Base-by-base conservation (phyloP, 768 basidiomycete genomes). In the Tephrocybe sp. region DNA sequence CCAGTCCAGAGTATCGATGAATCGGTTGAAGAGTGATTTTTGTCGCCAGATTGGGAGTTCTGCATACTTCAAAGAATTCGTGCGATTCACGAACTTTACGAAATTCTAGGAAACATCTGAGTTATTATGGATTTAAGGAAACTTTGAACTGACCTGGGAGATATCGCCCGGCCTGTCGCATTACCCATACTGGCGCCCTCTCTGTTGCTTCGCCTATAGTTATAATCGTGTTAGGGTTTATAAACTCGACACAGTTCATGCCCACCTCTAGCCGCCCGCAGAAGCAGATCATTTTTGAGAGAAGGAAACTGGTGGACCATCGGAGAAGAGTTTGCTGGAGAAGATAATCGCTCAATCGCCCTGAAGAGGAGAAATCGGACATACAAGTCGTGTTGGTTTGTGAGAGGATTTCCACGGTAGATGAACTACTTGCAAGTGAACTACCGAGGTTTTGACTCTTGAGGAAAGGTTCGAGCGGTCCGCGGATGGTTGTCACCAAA, bases 101-200 rank as follows among this genome's bases (percentile, higher is more conserved):
- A 69, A 98, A 98, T 73, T 98, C 96, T 96, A 65, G 27, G 51
- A 49, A 32, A 9, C 9, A 40, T 15, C 40, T 24, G 19, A 45
- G 44, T 25, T 12, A 22, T n/a, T 19, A 37, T 47, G 21, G 22
- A 21, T 42, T 46, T 16, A 47, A 42, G 36, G 36, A 32, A 37
- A 44, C 56, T 52, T 36, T n/a, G 39, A 51, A 64, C 69, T 63
- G 60, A 89, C 90, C 95, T 69, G 95, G 95, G 38, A 98, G 82
- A 71, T 96, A 95, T 44, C 95, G 83, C 41, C 95, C 95, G 19
- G 95, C 95, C 66, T 98, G 95, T 28, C 95, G 83, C 95, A 98
- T 98, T 42, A 96, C 89, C 95, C 95, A 98, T 49, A 94, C 92
- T n/a, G 95, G 94, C 6, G 94, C 92, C 47, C 89, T 83, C 62